phyloP scores from a whole-genome alignment of 2,329 filamentous ascomycete genomes.

The Chaetothyriales sp. region DNA sequence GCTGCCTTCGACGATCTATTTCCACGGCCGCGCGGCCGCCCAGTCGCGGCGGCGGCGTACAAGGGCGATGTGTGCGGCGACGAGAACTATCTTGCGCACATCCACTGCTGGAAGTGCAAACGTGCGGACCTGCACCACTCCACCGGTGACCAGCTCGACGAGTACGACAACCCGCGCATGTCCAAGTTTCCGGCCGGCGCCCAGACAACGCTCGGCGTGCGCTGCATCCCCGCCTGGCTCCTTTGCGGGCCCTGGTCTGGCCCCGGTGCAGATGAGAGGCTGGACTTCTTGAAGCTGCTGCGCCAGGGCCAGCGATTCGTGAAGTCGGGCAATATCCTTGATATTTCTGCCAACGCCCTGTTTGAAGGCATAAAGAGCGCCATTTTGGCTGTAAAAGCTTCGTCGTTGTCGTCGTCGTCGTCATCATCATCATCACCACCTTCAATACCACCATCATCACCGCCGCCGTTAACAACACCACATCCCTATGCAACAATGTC shows the following conservation, averaged over 20 bases:
- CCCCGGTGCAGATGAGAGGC: slow-evolving; percentile 17
- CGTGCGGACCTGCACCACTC: no score
- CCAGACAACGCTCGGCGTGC: neutral
- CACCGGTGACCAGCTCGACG: no score
- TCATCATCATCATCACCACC: no score
- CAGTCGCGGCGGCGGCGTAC: no score
- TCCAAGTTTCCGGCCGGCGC: slow-evolving; percentile 1
- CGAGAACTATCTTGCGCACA: neutral
- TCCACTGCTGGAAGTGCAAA: neutral
- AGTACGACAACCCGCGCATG: neutral
- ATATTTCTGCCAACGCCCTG: slow-evolving; percentile 21
- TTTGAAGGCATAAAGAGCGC: slow-evolving; percentile 28
- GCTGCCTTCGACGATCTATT: no score
- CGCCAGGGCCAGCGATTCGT: slow-evolving; percentile 20
- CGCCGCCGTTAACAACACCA: slow-evolving; percentile 17
- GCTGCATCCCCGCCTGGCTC: neutral
- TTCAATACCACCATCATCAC: no score
- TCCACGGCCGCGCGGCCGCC: no score
- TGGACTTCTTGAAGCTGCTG: slow-evolving; percentile 24
- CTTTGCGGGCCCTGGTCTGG: slow-evolving; percentile 5
- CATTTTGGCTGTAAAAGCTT: slow-evolving; percentile 12
- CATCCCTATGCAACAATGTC: slow-evolving; percentile 19
- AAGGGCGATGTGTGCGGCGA: no score
- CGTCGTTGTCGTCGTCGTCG: no score
- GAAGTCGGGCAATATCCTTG: slow-evolving; percentile 8